These are phyloP conservation scores for Umbelopsis isabellina DNA, from an alignment of 192 early-diverging fungal genomes.

Conservation along the genomic window DNA sequence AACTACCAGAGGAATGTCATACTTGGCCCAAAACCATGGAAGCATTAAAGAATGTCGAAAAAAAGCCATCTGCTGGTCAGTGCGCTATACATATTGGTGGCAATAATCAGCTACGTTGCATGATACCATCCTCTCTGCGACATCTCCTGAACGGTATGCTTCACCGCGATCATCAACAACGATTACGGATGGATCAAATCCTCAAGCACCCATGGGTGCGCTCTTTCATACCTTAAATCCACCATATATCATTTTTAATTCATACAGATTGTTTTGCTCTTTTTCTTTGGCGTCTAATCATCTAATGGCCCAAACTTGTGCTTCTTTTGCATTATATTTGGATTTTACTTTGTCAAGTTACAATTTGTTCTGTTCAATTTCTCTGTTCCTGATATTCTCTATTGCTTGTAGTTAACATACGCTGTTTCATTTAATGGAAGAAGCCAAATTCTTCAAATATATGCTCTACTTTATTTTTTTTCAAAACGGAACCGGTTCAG, in stretches of 20 bases:
- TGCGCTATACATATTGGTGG: slow-evolving; percentile 26
- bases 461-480: too few relatives aligned
- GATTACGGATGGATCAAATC: slow-evolving; percentile 22
- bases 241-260: background rate
- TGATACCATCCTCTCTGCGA: background rate
- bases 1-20: slow-evolving; percentile 24
- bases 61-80: slow-evolving; percentile 24
- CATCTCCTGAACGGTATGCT: slow-evolving; percentile 26
- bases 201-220: slow-evolving; percentile 19
- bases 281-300: background rate
- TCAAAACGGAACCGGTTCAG: too few relatives aligned
- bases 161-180: slow-evolving; percentile 10
- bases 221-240: background rate
- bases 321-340: too few relatives aligned
- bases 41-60: background rate
- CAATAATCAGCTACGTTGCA: background rate
- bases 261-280: background rate
- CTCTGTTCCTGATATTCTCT: too few relatives aligned
- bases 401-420: background rate
- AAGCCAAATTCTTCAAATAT: too few relatives aligned
- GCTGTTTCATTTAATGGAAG: too few relatives aligned
- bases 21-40: slow-evolving; percentile 10
- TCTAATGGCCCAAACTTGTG: background rate
- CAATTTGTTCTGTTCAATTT: too few relatives aligned
- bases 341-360: background rate